These are phyloP conservation scores for Aspergillus incahuasiensis DNA, from an alignment of 495 filamentous ascomycete genomes.

Conservation along the genomic window DNA sequence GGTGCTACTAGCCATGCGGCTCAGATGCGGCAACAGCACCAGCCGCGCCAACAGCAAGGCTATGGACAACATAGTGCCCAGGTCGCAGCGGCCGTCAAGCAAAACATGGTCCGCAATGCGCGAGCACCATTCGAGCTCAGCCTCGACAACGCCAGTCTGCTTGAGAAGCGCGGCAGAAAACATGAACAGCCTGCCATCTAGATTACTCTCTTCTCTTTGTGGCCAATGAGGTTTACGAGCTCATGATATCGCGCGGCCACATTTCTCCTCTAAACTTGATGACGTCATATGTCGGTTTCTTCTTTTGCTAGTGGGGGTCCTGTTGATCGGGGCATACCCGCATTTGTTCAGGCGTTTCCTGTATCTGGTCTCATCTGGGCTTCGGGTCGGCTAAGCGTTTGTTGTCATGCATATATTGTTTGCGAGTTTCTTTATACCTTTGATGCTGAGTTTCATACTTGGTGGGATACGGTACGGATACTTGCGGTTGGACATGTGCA, in stretches of 20 bases:
- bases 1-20: slow-evolving; percentile 49
- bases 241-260: neutral
- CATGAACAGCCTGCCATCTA: slow-evolving; percentile 31
- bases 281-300: neutral
- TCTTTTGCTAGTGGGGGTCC: slow-evolving; percentile 1
- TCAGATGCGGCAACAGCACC: slow-evolving; percentile 54
- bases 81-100: slow-evolving; percentile 74
- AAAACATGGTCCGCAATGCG: slow-evolving; percentile 60
- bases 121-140: slow-evolving; percentile 81
- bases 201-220: slow-evolving; percentile 4
- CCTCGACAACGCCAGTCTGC: slow-evolving; percentile 80
- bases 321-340: slow-evolving; percentile 9
- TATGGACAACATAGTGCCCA: slow-evolving; percentile 78
- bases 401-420: slow-evolving; percentile 8
- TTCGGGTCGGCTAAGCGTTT: slow-evolving; percentile 18
- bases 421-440: slow-evolving; percentile 5
- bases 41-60: slow-evolving; percentile 52
- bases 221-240: neutral
- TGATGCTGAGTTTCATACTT: slow-evolving; percentile 1
- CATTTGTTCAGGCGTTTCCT: slow-evolving; percentile 10
- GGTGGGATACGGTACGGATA: slow-evolving; percentile 6
- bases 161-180: slow-evolving; percentile 64
- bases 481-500: slow-evolving; percentile 8
- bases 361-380: slow-evolving; percentile 12
- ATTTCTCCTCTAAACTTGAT: slow-evolving; percentile 2